Conservation (phyloP, 1,139 yeast species). For the Wickerhamomyces sp. region DNA sequence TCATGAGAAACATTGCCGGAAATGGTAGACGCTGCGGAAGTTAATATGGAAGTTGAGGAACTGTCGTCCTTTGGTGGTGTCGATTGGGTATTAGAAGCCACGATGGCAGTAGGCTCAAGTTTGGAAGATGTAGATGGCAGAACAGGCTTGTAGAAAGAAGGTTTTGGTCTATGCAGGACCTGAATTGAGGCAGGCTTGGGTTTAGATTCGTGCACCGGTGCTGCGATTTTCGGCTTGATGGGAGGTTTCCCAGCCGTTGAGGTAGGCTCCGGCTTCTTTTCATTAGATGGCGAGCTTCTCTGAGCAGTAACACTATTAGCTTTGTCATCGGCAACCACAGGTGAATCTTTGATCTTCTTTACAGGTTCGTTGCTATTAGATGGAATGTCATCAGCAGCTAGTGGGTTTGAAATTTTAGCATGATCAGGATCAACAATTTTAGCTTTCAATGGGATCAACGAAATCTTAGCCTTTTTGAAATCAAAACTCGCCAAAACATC, state of each 20-base stretch:
- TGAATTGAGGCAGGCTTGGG: neutral
- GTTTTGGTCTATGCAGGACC: neutral
- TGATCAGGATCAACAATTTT: neutral
- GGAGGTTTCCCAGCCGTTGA: neutral
- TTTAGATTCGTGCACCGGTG: neutral
- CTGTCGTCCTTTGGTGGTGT: neutral
- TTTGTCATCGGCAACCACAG: neutral
- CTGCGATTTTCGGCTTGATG: neutral
- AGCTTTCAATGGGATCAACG: constrained; percentile 17
- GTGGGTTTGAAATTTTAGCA: neutral
- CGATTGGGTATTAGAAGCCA: neutral
- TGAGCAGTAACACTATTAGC: too few relatives aligned
- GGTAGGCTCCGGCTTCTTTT: neutral
- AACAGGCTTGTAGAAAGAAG: neutral
- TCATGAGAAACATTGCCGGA: neutral
- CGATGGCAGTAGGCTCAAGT: neutral
- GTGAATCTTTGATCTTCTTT: neutral
- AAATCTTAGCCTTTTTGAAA: constrained; percentile 22
- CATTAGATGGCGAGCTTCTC: too few relatives aligned
- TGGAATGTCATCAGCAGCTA: too few relatives aligned
- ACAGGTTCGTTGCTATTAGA: too few relatives aligned
- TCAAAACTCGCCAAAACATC: constrained; percentile 18
- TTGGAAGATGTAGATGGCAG: neutral
- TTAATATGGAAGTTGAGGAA: too few relatives aligned
- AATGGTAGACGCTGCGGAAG: neutral